phyloP scores from a whole-genome alignment of 495 filamentous ascomycete species.

The Evernia prunastri region DNA sequence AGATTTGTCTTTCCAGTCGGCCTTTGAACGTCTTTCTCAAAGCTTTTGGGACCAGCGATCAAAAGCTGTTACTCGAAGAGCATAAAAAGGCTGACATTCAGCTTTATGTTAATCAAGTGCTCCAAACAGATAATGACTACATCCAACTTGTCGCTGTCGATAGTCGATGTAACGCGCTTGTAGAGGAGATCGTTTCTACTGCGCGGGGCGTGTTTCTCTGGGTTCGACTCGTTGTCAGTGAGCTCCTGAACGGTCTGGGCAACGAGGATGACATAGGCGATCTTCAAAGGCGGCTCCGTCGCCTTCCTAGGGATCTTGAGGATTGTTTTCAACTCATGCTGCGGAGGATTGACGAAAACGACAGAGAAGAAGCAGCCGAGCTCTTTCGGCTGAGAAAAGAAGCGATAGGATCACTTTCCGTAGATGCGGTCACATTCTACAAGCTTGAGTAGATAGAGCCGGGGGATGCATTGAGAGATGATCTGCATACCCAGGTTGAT shows the following conservation, averaged over 20 bases:
- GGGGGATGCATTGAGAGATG: too few species aligned
- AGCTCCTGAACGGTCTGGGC: slow-evolving; percentile 14
- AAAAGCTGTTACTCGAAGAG: slow-evolving; percentile 12
- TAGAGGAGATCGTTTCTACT: slow-evolving; percentile 25
- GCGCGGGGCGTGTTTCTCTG: slow-evolving; percentile 36
- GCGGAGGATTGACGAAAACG: slow-evolving; percentile 14
- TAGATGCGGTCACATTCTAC: too few species aligned
- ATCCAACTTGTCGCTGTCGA: neutral
- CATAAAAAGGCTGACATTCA: slow-evolving; percentile 15
- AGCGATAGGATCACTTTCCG: too few species aligned
- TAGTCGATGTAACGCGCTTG: neutral
- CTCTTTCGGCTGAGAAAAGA: too few species aligned
- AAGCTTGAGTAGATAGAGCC: too few species aligned
- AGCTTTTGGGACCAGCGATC: slow-evolving; percentile 24
- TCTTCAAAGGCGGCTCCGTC: slow-evolving; percentile 7
- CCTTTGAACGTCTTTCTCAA: slow-evolving; percentile 42
- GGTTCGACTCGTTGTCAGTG: slow-evolving; percentile 17
- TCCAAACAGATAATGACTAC: neutral
- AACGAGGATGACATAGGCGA: slow-evolving; percentile 14
- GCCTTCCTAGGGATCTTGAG: slow-evolving; percentile 16
- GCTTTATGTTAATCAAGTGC: neutral
- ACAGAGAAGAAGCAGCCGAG: too few species aligned
- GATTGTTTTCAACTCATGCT: slow-evolving; percentile 20
- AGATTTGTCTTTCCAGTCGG: slow-evolving; percentile 46
- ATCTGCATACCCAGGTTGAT: too few species aligned